phyloP scores from a whole-genome alignment of 768 basidiomycete genomes.

The Thelephora ganbajun region DNA sequence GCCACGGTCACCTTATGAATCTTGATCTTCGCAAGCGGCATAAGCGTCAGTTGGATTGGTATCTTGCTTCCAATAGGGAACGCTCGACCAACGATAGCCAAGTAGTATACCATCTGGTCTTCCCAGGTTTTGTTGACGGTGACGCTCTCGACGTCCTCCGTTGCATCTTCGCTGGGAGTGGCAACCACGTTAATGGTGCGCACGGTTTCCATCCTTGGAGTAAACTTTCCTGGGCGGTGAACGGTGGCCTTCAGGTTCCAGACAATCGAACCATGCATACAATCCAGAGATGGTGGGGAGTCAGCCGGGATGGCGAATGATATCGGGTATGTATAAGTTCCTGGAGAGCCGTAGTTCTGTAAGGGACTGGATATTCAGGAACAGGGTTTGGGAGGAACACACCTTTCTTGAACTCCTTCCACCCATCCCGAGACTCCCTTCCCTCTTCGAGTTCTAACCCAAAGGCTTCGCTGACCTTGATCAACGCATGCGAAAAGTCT shows the following conservation, averaged over 20 bases:
- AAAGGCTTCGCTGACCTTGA: slow-evolving; percentile 26
- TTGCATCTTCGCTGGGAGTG: slow-evolving; percentile 67
- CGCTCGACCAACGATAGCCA: slow-evolving; percentile 58
- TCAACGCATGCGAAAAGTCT: slow-evolving; percentile 14
- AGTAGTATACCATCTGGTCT: slow-evolving; percentile 67
- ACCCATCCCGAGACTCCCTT: slow-evolving; percentile 35
- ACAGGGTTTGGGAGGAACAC: slow-evolving; percentile 7
- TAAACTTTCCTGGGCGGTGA: slow-evolving; percentile 74
- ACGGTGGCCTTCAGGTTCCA: slow-evolving; percentile 78
- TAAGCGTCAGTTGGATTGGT: slow-evolving; percentile 66
- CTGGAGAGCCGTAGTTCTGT: slow-evolving; percentile 22
- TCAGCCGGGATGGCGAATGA: slow-evolving; percentile 75
- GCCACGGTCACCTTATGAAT: slow-evolving; percentile 58
- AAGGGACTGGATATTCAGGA: slow-evolving; percentile 5
- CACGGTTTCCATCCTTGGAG: slow-evolving; percentile 48
- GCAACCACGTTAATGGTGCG: slow-evolving; percentile 68
- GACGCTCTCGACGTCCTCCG: slow-evolving; percentile 72
- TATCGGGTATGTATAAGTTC: slow-evolving; percentile 89
- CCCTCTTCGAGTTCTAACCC: slow-evolving; percentile 25
- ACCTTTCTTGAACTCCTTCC: slow-evolving; percentile 89
- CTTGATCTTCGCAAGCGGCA: slow-evolving; percentile 76
- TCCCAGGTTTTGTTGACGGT: slow-evolving; percentile 89
- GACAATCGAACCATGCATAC: slow-evolving; percentile 59
- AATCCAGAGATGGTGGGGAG: slow-evolving; percentile 64
- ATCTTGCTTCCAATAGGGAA: slow-evolving; percentile 76